A percentile compares a stretch with the other conserved stretches of the same genome.
These are phyloP conservation scores for Orbilia blumenaviensis DNA, from an alignment of 2,329 filamentous ascomycete species.

Conservation along the genomic window DNA sequence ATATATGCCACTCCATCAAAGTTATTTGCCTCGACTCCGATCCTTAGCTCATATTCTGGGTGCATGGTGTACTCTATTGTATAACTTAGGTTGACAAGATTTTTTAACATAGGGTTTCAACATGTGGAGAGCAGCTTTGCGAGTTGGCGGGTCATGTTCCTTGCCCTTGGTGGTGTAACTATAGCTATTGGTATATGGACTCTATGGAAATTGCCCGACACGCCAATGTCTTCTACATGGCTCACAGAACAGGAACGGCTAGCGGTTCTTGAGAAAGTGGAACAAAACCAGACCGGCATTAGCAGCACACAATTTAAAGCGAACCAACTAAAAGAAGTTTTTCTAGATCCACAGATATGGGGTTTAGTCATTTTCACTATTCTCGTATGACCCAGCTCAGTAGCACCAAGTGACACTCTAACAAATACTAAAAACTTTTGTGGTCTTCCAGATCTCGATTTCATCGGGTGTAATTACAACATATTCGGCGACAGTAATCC, in stretches of 20 bases:
- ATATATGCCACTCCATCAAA: background rate
- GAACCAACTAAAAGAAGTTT: constrained; percentile 66
- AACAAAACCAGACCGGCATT: constrained; percentile 69
- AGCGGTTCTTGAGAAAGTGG: constrained; percentile 66
- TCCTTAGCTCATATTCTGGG: background rate
- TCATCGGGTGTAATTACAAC: constrained; percentile 67
- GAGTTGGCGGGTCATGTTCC: constrained; percentile 66
- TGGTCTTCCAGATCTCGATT: constrained; percentile 62
- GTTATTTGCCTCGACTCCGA: background rate
- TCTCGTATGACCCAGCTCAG: constrained; percentile 61
- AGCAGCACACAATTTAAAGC: constrained; percentile 67
- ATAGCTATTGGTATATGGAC: constrained; percentile 62
- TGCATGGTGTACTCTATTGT: background rate
- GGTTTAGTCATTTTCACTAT: constrained; percentile 65
- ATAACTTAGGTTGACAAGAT: constrained; percentile 22
- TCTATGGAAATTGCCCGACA: constrained; percentile 65
- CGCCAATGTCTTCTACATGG: constrained; percentile 64
- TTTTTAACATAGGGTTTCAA: constrained; percentile 63
- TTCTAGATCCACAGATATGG: constrained; percentile 67
- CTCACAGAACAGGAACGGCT: constrained; percentile 62
- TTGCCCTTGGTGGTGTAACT: constrained; percentile 65
- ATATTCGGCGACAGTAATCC: constrained; percentile 68
- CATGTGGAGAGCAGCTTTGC: constrained; percentile 62
- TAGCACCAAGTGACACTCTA: constrained; percentile 28
- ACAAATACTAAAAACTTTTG: constrained; percentile 25